A percentile compares a stretch with the other conserved stretches of the same genome.
Evolutionary conservation across 139 green algal species (phyloP).

Genomic region (Coccomyxa sp.): DNA sequence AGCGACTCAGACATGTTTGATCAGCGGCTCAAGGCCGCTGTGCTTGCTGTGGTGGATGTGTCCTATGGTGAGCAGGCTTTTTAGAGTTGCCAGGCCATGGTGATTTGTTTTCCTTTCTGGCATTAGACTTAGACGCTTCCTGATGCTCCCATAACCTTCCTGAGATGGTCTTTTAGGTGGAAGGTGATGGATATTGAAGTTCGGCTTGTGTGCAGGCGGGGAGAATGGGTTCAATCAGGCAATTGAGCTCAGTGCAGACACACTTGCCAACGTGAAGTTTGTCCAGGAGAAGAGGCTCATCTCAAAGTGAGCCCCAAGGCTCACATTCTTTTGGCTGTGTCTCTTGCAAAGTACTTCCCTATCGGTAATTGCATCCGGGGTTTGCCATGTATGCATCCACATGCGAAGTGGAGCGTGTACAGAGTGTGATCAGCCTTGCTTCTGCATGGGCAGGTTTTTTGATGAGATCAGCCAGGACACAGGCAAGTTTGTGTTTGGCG

Average conservation of each 20-base stretch:
- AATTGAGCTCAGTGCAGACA: slow-evolving; percentile 95
- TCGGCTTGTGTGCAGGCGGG: slow-evolving; percentile 50
- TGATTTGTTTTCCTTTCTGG: no score
- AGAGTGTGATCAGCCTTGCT: no score
- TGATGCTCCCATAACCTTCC: no score
- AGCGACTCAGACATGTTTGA: slow-evolving; percentile 95
- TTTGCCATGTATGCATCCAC: no score
- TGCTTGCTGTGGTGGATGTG: slow-evolving; percentile 96
- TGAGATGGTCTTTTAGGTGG: background rate
- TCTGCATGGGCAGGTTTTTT: slow-evolving; percentile 77
- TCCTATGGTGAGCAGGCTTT: slow-evolving; percentile 75
- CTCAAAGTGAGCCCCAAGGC: slow-evolving; percentile 7
- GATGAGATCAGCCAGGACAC: slow-evolving; percentile 97
- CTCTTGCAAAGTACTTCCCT: no score
- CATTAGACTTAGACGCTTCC: no score
- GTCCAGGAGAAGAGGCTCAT: slow-evolving; percentile 93
- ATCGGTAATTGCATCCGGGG: no score
- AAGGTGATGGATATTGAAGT: background rate
- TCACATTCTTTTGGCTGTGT: no score
- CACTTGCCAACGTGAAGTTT: slow-evolving; percentile 98
- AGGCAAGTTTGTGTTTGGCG: slow-evolving; percentile 90
- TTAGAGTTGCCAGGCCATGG: background rate
- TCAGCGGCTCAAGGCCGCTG: slow-evolving; percentile 75
- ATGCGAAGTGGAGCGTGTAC: no score
- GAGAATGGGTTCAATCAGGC: slow-evolving; percentile 99